Evolutionary conservation across 768 basidiomycete genomes (phyloP).

Genomic region (Leccinum variicolor): DNA sequence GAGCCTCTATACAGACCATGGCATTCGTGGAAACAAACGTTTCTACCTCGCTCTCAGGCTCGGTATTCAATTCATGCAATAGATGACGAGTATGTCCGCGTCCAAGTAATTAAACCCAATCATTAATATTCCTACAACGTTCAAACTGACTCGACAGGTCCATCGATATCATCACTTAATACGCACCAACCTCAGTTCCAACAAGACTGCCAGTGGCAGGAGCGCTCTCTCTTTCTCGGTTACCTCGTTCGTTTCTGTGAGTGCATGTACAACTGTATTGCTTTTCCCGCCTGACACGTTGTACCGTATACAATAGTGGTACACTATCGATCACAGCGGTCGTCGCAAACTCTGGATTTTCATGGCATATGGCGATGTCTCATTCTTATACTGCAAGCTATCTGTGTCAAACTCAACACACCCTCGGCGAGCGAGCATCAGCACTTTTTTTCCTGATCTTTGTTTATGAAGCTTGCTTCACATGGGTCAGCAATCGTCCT

Average conservation of each 20-base stretch:
- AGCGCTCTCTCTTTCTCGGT: constrained; percentile 2
- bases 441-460: constrained; percentile 6
- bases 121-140: neutral
- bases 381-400: constrained; percentile 2
- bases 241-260: constrained; percentile 3
- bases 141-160: neutral
- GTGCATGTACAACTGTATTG: neutral
- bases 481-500: neutral
- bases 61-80: constrained; percentile 9
- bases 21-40: constrained; percentile 3
- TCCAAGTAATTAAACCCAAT: neutral
- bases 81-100: constrained; percentile 3
- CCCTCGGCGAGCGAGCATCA: neutral
- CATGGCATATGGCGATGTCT: constrained; percentile 7
- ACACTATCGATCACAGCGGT: constrained; percentile 3
- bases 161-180: constrained; percentile 7
- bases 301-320: neutral
- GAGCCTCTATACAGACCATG: constrained; percentile 4
- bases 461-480: constrained; percentile 7
- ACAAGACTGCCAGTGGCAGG: constrained; percentile 2
- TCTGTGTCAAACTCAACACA: constrained; percentile 6
- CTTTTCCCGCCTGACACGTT: neutral
- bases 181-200: constrained; percentile 6
- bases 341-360: constrained; percentile 8
- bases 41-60: constrained; percentile 3